Evolutionary conservation across 2,329 filamentous ascomycete genomes (phyloP).

Genomic region (Colletotrichum sp.): DNA sequence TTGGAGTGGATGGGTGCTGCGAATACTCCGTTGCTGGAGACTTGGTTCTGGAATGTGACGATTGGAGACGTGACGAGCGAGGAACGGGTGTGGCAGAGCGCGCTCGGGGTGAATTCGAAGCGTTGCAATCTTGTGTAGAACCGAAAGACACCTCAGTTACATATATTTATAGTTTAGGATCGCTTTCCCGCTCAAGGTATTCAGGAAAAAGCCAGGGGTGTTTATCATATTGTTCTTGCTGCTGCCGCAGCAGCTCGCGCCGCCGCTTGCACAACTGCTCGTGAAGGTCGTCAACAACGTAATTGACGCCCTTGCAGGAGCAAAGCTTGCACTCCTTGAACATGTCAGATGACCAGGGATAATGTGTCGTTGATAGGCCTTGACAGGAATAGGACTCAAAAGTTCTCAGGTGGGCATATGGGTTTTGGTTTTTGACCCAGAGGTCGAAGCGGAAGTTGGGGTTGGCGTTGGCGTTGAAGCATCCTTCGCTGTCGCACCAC

Average conservation of each 20-base stretch:
- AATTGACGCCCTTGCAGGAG: background rate
- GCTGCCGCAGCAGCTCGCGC: accelerated
- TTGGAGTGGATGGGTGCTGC: background rate
- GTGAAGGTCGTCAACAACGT: background rate
- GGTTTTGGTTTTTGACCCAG: too few relatives aligned
- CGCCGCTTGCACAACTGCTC: accelerated
- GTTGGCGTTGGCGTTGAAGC: background rate
- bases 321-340: background rate
- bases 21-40: background rate
- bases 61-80: background rate
- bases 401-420: too few relatives aligned
- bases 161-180: background rate
- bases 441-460: background rate
- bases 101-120: background rate
- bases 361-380: background rate
- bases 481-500: background rate
- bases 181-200: background rate
- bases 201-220: background rate
- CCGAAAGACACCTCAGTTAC: background rate
- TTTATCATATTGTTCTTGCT: background rate
- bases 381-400: too few relatives aligned
- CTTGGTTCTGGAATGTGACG: slow-evolving; percentile 1
- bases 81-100: background rate
- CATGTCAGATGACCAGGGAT: accelerated
- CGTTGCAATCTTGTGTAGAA: background rate